Base-by-base conservation (phyloP, 345 rosid species). In the Reutealis trisperma region DNA sequence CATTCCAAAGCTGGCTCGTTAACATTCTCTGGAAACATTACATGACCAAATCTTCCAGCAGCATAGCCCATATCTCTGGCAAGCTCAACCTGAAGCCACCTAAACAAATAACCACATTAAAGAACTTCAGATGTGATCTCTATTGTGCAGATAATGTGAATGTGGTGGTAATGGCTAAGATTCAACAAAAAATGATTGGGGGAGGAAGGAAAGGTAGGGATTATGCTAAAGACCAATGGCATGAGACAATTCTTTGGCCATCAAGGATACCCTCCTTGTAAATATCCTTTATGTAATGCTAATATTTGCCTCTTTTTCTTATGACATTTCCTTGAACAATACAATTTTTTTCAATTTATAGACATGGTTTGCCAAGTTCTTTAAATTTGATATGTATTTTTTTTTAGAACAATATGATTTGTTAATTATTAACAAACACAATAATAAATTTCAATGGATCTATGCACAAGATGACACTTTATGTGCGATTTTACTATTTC, bases 1-100 rank as follows among this genome's bases (percentile, higher is more conserved):
- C 98, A 92, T 81, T 87, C 90, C 71, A 93, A 83, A 51, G 97
- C 97, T 80, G 99, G 99, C 85, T 93, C 96, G 58, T 93, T 85
- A 80, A 90, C 98, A 88, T 96, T 96, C 87, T 96, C 99, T 63
- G 98, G 99, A 81, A 96, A 96, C 98, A 96, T 96, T 57, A 96
- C 94, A 81, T 93, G 99, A 71, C 99, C 99, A 77, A 83, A 96
- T 91, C 98, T 90, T 73, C 97, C 96, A 82, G 94, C 94, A 87
- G 98, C 88, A 85, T 93, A 93, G 57, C 98, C 99, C 93, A 93
- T 87, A 74, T 92, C 99, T 86, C 95, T 87, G 75, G 98, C 97
- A 75, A 96, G 95, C 90, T 96, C 98, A 85, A 87, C 90, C 99
- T 93, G 96, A 85, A 90, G 90, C 79, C 91, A 81, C 94, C 94